Evolutionary conservation across 129 eudicot genomes (phyloP), one percentile per base, ranked within the genome.

Genomic region (Lonicera japonica): DNA sequence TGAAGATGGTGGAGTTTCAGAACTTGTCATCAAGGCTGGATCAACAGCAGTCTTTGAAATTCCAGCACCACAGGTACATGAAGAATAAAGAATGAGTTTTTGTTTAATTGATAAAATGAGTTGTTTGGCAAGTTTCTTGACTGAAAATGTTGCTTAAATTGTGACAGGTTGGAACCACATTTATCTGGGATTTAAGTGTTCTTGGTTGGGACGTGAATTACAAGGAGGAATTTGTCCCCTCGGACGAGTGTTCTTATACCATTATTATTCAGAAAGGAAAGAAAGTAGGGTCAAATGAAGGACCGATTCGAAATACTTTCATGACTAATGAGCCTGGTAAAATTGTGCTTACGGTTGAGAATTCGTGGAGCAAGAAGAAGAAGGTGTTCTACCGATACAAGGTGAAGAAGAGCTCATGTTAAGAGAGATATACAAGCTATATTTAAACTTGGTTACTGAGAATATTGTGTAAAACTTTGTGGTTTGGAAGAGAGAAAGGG

Each of bases 11-110:
- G 74, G 47, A 64, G 79, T 64, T 69, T 53, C 77, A 69, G 82
- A 81, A 62, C 67, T 77, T 21, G 34, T 65, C 51, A 60, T 81
- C 65, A 81, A 81, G 65, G 74, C 86, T 40, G 82, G 79, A 69
- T 55, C 82, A 58, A 73, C 82, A 22, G 77, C 75, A 65, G 69
- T 59, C 56, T 60, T 81, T 47, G 86, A 81, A 65, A 76, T 81
- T 8, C 82, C 77, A 16, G 68, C 82, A 50, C 70, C 76, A 68
- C 76, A 81, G 79, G 86, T 80, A 64, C 43, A 47, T 0, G 0
- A 39, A 34, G n/a, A n/a, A n/a, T n/a, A 43, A 38, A 7, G 3
- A 21, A 18, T 61, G 24, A 5, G 34, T 5, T 5, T 5, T 48
- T 12, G 4, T 38, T 54, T 29, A 18, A 3, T 36, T 61, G 18